Evolutionary conservation across 495 filamentous ascomycete species (phyloP).

Genomic region (Choiromyces venosus): DNA sequence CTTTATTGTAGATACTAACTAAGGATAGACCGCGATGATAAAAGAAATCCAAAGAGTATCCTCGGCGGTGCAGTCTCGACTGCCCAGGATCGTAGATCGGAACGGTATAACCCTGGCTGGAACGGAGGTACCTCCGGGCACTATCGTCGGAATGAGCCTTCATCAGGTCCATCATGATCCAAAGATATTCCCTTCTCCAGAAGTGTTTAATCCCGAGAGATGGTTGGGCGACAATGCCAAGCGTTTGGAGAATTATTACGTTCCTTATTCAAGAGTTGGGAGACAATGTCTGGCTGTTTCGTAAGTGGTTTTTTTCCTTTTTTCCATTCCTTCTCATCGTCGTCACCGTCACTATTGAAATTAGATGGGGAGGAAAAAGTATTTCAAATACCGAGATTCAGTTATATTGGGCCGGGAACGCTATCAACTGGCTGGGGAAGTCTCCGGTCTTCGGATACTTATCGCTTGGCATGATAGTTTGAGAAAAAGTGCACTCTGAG

Average conservation of each 20-base stretch:
- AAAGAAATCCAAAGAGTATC: background rate
- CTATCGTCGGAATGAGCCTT: background rate
- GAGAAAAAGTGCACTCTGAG: background rate
- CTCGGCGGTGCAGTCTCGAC: background rate
- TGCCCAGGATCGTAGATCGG: background rate
- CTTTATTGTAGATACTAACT: background rate
- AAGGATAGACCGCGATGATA: background rate
- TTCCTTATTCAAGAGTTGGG: constrained; percentile 11
- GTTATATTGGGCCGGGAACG: background rate
- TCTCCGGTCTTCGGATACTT: background rate
- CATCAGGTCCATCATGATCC: constrained; percentile 7
- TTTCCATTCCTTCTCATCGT: background rate
- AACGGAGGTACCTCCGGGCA: background rate
- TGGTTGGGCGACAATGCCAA: constrained; percentile 5
- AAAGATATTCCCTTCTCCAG: background rate
- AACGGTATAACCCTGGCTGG: background rate
- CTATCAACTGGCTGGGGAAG: background rate
- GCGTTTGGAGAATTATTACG: constrained; percentile 5
- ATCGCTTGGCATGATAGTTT: background rate
- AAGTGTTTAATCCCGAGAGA: constrained; percentile 10
- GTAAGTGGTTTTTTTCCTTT: background rate
- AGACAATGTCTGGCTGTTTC: constrained; percentile 17
- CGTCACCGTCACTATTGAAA: background rate
- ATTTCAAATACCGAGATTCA: background rate
- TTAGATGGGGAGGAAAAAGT: background rate